Evolutionary conservation across 768 basidiomycete genomes (phyloP), one percentile per base, ranked within the genome.

Genomic region (Mycena venus): DNA sequence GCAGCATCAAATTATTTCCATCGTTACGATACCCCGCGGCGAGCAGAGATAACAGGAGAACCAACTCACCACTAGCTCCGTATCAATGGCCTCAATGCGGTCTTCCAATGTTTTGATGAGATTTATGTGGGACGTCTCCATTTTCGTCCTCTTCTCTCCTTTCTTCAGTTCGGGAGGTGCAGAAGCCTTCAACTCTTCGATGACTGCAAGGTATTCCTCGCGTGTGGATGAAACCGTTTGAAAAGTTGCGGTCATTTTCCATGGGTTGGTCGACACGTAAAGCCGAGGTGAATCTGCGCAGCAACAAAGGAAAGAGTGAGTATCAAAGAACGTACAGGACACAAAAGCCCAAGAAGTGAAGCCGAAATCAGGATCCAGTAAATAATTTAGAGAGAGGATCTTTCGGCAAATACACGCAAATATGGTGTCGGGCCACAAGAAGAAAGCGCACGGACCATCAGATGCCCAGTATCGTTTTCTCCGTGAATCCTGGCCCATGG

Each of bases 231-330:
- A 90, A 64, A 93, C 83, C 14, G 92, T 88, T 77, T 92, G 88
- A 79, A 96, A 94, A 19, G 93, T 92, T 36, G 94, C 92, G 11
- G 92, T 91, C 51, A 92, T 92, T 85, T 96, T 97, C 95, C 95
- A 97, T 25, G 96, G 96, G 82, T 97, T 97, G 17, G 94, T 94
- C 38, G 95, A 96, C 44, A 90, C 85, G 79, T 95, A 97, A 64
- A 96, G 84, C 72, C 96, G 91, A 29, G 95, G 94, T 58, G 96
- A 96, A 86, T 95, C 95, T 96, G 79, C 40, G 19, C 19, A 82
- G 73, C 70, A 74, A 77, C 77, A 76, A 68, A 58, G 73, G 79
- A 66, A 75, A 72, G 69, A 66, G 74, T 84, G 53, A 80, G 83
- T 65, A 81, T 78, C 74, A 81, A 79, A 74, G 72, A 73, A 76